Conservation (phyloP, 352 stramenopile genomes). For the Globisporangium paddicum region DNA sequence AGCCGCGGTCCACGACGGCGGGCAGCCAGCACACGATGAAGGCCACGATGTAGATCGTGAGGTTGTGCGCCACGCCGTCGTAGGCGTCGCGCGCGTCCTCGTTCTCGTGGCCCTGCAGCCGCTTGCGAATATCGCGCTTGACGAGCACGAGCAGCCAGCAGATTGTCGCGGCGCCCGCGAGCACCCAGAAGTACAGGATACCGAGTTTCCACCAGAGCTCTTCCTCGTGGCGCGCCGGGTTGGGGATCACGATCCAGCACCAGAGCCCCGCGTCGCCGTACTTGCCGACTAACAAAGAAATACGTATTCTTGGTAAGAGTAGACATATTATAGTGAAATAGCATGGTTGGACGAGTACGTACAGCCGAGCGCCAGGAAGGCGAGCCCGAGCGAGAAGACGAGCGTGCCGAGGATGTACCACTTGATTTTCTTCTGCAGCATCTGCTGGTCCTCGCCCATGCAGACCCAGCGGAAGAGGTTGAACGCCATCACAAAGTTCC, state of each 20-base stretch:
- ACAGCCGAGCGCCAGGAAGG: conserved; percentile 41
- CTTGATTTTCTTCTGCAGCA: conserved; percentile 82
- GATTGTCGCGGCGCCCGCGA: conserved; percentile 51
- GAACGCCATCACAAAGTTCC: conserved; percentile 83
- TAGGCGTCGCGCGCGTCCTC: conserved; percentile 73
- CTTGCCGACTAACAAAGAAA: conserved; percentile 32
- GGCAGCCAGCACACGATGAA: conserved; percentile 83
- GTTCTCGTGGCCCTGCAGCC: conserved; percentile 68
- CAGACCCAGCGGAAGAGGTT: conserved; percentile 84
- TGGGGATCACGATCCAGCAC: conserved; percentile 68
- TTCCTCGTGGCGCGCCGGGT: conserved; percentile 26
- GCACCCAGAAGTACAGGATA: conserved; percentile 73
- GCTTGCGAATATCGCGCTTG: conserved; percentile 74
- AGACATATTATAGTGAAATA: too few species aligned
- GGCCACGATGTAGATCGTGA: conserved; percentile 74
- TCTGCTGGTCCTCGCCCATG: conserved; percentile 75
- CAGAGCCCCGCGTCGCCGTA: conserved; percentile 68
- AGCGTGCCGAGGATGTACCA: conserved; percentile 66
- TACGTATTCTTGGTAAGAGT: neutral
- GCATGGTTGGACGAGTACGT: neutral
- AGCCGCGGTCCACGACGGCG: conserved; percentile 57
- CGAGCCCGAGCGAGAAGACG: conserved; percentile 54
- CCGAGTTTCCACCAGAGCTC: conserved; percentile 75
- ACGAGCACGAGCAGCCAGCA: conserved; percentile 60
- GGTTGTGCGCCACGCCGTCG: conserved; percentile 75